Base-by-base conservation (phyloP, 2,329 filamentous ascomycete genomes). In the Dryadomyces quercivorus region DNA sequence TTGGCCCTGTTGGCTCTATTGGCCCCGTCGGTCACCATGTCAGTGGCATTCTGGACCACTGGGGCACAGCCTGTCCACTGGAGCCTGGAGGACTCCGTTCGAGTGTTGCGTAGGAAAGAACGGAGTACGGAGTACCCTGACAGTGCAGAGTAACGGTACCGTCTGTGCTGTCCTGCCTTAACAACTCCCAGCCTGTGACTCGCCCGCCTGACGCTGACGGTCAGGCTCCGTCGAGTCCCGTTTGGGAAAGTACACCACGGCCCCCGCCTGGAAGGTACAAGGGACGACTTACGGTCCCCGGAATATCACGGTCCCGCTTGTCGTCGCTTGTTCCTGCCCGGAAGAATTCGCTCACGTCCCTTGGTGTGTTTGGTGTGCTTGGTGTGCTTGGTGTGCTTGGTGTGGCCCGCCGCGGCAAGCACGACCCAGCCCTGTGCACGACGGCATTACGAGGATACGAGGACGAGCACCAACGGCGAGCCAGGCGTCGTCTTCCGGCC, bases 271-370 rank as follows among this genome's bases (percentile, higher is more conserved):
- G 49, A 42, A 50, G 20, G 49, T 47, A 36, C 47, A 16, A 49
- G 26, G 26, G 8, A 31, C 26, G 26, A 31, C 26, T 31, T 16
- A 50, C 47, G 47, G 21, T 7, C 13, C 13, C 36, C 50, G 50
- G 50, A 43, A 38, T n/a, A 16, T 18, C 15, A 38, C 38, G 50
- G 50, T 51, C 40, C 50, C 36, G 36, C 36, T 40, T 12, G 50
- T 36, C 18, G 40, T 44, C 4, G 49, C 20, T 31, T 42, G 36
- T 10, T 51, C 50, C 22, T 51, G 38, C 38, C 50, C 36, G 38
- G 38, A 51, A 51, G 36, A 51, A 43, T 51, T 51, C 50, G 50
- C 50, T 51, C 38, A 43, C 31, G 18, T 13, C 36, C 15, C 36
- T 16, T 40, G 10, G 36, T 40, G 15, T 13, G 6, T 36, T n/a